phyloP scores from a whole-genome alignment of 2,329 filamentous ascomycete species.

The Thyridium curvatum region DNA sequence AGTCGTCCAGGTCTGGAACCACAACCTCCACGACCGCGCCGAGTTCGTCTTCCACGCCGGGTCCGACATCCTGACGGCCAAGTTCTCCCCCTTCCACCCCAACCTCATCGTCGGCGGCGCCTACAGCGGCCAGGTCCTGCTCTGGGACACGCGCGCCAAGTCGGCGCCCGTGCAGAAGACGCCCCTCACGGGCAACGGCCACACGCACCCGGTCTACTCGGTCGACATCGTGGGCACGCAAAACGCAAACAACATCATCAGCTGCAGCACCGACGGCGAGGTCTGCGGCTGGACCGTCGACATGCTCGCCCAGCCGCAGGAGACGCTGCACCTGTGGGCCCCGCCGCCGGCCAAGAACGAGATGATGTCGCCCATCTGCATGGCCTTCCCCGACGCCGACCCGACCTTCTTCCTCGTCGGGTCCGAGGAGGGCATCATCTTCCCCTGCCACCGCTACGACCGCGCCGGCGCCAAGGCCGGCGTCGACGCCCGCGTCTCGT shows the following conservation, averaged over 20 bases:
- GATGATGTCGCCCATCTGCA: constrained; percentile 88
- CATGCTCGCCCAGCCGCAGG: constrained; percentile 94
- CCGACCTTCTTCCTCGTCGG: constrained; percentile 97
- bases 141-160: constrained; percentile 93
- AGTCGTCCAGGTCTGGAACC: constrained; percentile 93
- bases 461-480: constrained; percentile 95
- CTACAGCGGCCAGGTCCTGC: constrained; percentile 90
- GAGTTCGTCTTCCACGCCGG: constrained; percentile 97
- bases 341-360: constrained; percentile 86
- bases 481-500: constrained; percentile 81
- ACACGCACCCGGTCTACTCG: constrained; percentile 94
- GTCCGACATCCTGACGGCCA: constrained; percentile 89
- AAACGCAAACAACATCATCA: constrained; percentile 98
- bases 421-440: constrained; percentile 93
- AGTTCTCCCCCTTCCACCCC: constrained; percentile 97
- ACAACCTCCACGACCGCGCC: constrained; percentile 86
- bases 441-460: constrained; percentile 95
- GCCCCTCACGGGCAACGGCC: constrained; percentile 86
- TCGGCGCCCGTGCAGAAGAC: constrained; percentile 92
- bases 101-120: constrained; percentile 94
- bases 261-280: constrained; percentile 91
- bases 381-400: constrained; percentile 90
- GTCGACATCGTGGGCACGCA: constrained; percentile 95
- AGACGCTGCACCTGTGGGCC: constrained; percentile 81
- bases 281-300: constrained; percentile 97